Base-by-base conservation (phyloP, 345 rosid genomes). In the Populus nigra region DNA sequence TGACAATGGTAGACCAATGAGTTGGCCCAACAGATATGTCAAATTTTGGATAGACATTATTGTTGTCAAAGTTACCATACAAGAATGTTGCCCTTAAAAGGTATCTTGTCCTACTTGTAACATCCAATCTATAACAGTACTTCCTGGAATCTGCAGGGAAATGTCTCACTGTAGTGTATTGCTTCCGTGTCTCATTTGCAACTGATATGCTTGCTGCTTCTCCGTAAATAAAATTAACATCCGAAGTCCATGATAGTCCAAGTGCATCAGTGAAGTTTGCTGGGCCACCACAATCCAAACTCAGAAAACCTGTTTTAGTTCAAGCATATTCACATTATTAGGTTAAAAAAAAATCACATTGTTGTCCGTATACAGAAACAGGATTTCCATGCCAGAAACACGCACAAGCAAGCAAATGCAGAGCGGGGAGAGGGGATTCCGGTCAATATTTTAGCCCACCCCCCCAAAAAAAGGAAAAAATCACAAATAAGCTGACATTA, bases 31-130 rank as follows among this genome's bases (percentile, higher is more conserved):
- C 83, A 57, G 99, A 94, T 77, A 96, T 78, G 78, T 94, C 99
- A 61, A 96, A 96, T 81, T 89, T 91, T 12, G 99, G 99, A 76
- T 96, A 96, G 31, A 94, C 98, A 72, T 94, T 92, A 79, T 87
- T 89, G 89, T 45, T 87, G 83, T 96, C 98, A 67, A 96, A 96
- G 76, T 96, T 84, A 68, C 97, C 97, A 50, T 96, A 96, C 80
- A 96, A 82, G 89, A 96, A 96, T 74, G 99, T 89, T 17, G 98
- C 97, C 82, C 99, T 90, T n/a, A 96, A 29, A 67, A 96, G 91
- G 84, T 96, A 94, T 43, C 99, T 83, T 49, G 88, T 89, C 89
- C 99, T 88, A 25, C 89, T 89, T 4, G 78, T 84, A 74, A 94
- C 97, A 62, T 82, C 82, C 76, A 96, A 83, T 16, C 78, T 88